Evolutionary conservation across 2,329 filamentous ascomycete species (phyloP).

Genomic region (Beauveria sp.): DNA sequence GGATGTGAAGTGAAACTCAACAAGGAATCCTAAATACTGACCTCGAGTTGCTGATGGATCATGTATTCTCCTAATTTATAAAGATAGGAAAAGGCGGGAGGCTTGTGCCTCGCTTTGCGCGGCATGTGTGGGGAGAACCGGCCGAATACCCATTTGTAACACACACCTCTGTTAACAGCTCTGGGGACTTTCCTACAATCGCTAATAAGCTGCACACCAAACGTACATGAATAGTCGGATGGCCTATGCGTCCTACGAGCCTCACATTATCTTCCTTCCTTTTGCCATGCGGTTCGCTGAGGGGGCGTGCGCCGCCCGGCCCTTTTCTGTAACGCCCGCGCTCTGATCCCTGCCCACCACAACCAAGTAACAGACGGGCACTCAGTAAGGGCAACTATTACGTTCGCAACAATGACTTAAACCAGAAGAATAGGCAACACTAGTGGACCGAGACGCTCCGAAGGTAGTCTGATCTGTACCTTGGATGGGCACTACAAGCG

Average conservation of each 20-base stretch:
- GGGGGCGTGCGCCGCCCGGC: neutral
- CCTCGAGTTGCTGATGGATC: too few species aligned
- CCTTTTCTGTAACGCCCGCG: conserved; percentile 1
- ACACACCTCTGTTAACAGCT: too few species aligned
- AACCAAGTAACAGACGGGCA: neutral
- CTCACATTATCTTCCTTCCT: neutral
- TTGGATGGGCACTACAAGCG: neutral
- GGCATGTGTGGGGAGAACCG: too few species aligned
- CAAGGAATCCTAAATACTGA: neutral
- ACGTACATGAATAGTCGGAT: neutral
- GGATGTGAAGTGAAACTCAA: neutral
- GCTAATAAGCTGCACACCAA: neutral
- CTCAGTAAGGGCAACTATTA: too few species aligned
- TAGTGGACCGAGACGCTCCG: neutral
- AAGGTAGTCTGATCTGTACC: neutral
- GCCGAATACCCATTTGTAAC: too few species aligned
- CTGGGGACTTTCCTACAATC: neutral
- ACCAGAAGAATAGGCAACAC: neutral
- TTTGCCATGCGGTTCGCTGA: neutral
- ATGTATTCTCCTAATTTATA: too few species aligned
- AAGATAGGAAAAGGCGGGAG: too few species aligned
- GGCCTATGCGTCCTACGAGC: neutral
- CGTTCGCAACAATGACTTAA: neutral
- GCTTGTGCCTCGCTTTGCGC: too few species aligned
- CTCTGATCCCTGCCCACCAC: neutral